These are phyloP conservation scores for Leccinum boreale DNA, from an alignment of 768 basidiomycete species.

Conservation along the genomic window DNA sequence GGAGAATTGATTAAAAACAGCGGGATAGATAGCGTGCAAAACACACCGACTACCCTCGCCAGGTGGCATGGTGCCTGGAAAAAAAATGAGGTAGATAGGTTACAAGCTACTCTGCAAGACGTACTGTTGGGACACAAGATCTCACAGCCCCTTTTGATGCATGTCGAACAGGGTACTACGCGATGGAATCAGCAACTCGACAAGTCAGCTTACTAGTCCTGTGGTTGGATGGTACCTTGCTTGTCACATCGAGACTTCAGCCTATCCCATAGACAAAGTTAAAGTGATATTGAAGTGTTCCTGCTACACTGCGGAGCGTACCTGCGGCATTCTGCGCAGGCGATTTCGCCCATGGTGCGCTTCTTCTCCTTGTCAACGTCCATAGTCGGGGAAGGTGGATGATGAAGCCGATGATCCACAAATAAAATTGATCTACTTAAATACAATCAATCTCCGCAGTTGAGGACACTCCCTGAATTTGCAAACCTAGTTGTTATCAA, in stretches of 20 bases:
- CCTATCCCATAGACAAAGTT: slow-evolving; percentile 6
- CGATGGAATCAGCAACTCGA: neutral
- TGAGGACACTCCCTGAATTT: neutral
- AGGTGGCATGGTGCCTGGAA: slow-evolving; percentile 48
- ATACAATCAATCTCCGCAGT: slow-evolving; percentile 8
- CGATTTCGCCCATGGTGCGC: slow-evolving; percentile 27
- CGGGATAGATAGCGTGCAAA: neutral
- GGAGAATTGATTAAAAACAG: neutral
- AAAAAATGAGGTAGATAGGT: neutral
- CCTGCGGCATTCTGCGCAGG: slow-evolving; percentile 33
- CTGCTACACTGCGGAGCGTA: slow-evolving; percentile 1
- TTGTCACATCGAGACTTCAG: slow-evolving; percentile 29
- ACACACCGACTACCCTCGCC: slow-evolving; percentile 52
- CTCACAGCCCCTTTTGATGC: slow-evolving; percentile 48
- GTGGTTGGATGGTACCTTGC: slow-evolving; percentile 9
- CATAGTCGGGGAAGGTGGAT: slow-evolving; percentile 5
- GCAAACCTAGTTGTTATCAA: neutral
- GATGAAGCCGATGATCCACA: too few species aligned
- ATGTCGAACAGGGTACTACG: slow-evolving; percentile 37
- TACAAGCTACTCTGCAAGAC: slow-evolving; percentile 2
- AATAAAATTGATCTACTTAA: slow-evolving; percentile 1
- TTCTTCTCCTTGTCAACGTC: slow-evolving; percentile 19
- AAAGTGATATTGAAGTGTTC: neutral
- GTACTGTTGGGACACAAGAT: slow-evolving; percentile 50
- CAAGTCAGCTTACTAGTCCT: neutral